Evolutionary conservation across 1,284 basidiomycete genomes (phyloP).

Genomic region (Ustilago xerochloae): DNA sequence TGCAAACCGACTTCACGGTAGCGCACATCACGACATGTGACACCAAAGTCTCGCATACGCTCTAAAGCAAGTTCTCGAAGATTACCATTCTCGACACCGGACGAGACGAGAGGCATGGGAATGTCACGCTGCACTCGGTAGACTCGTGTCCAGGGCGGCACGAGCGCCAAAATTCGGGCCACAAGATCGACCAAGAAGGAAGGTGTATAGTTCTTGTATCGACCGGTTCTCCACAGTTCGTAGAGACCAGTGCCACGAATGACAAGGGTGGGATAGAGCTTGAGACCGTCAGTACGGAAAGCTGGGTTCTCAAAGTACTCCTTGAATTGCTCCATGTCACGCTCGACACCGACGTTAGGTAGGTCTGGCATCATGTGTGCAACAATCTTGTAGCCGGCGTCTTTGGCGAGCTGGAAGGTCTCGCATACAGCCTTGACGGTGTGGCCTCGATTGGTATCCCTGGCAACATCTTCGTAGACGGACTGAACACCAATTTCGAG

Average conservation of each 20-base stretch:
- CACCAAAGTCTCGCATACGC: slow-evolving; percentile 98
- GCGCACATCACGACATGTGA: slow-evolving; percentile 95
- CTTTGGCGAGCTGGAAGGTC: slow-evolving; percentile 97
- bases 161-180: slow-evolving; percentile 92
- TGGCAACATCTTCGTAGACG: slow-evolving; percentile 98
- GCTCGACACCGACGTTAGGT: slow-evolving; percentile 95
- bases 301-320: slow-evolving; percentile 98
- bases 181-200: slow-evolving; percentile 98
- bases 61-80: slow-evolving; percentile 94
- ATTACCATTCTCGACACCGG: slow-evolving; percentile 98
- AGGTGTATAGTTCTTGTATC: slow-evolving; percentile 99
- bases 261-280: slow-evolving; percentile 97
- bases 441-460: slow-evolving; percentile 94
- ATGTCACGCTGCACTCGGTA: slow-evolving; percentile 79
- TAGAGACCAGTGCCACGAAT: slow-evolving; percentile 97
- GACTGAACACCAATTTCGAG: slow-evolving; percentile 99
- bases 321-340: slow-evolving; percentile 98
- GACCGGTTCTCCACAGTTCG: slow-evolving; percentile 93
- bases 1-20: slow-evolving; percentile 98
- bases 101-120: slow-evolving; percentile 73
- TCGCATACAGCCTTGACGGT: slow-evolving; percentile 97
- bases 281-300: slow-evolving; percentile 95
- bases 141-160: slow-evolving; percentile 98
- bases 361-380: slow-evolving; percentile 74
- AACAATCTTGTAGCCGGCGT: slow-evolving; percentile 96